Evolutionary conservation across 306 rosid genomes (phyloP), one percentile per base, ranked within the genome.

Genomic region (Lathyrus tuberosus): DNA sequence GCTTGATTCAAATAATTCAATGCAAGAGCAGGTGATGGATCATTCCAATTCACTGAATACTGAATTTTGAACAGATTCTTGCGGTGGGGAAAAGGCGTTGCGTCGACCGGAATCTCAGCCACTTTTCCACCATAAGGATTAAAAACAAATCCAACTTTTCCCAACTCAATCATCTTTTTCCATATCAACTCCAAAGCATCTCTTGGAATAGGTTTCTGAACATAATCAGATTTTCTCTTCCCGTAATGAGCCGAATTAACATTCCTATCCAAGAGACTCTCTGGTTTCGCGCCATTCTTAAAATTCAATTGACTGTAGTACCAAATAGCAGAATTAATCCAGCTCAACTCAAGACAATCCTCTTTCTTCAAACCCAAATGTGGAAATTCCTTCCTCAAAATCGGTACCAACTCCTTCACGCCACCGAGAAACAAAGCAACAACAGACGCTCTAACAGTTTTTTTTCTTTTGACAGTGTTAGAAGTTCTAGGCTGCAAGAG

Each of bases 81-180:
- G 0, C 96, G 40, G 31, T 89, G 96, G 6, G 91, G 96, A 31
- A 88, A 79, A 37, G 97, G 78, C 12, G 83, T 83, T 15, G 43
- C 86, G 1, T 72, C 16, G 16, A 80, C 72, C 2, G 87, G 41
- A 77, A 91, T 82, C 80, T 82, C 76, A 28, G 59, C 62, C 91
- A 87, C 83, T 76, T 63, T 83, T 77, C 92, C 92, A 18, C 92
- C 89, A 37, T 87, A 87, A 30, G 92, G 89, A 33, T 87, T 78
- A 66, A 82, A 80, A 11, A 69, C 72, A 13, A 87, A 49, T 11
- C 9, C 9, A 2, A 64, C 66, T 11, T 48, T 58, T 38, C 71
- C 80, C 48, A 87, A 66, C 6, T 85, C 80, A 56, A 87, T 80
- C 87, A 87, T 76, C 69, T 81, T 87, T 63, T 76, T 82, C 89